Base-by-base conservation (phyloP, 495 filamentous ascomycete species). In the Articulospora tetracladia region DNA sequence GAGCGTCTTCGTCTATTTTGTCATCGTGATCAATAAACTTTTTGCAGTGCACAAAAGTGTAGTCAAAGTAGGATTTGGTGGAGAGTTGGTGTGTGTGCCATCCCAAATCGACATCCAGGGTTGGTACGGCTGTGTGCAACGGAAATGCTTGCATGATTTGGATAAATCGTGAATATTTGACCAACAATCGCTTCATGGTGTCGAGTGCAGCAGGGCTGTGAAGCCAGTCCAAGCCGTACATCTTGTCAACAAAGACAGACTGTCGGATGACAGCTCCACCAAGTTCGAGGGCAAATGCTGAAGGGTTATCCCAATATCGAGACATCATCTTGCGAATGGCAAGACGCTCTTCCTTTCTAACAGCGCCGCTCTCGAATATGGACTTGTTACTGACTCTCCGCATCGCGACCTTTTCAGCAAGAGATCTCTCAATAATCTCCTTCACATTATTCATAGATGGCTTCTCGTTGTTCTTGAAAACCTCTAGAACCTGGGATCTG, bases 21-120 rank as follows among this genome's bases (percentile, higher is more conserved):
- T 96, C 92, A 70, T 96, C 88, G 70, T 96, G 92, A 66, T 93
- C 88, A 59, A 94, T 78, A 67, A 92, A 88, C 39, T 78, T 78
- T 19, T 58, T 57, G 49, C 59, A 58, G 7, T 53, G 64, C 11
- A 68, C 73, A 30, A 68, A 62, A n/a, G 78, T 83, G 68, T 77
- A 89, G n/a, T 51, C 39, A 65, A 81, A 86, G 71, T 95, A 95
- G 19, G 68, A 57, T 17, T 67, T 66, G 0, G 91, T 89, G 3
- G 76, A 83, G 19, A 95, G 80, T 72, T 86, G 65, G 65, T 86
- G 83, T 0, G 82, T 86, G 66, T 89, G 85, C 91, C 92, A 97
- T 8, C 84, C 91, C 0, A 96, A 75, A 69, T 96, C 92, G n/a
- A 96, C 82, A 61, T 96, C 92, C 1, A 96, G 76, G 13, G 92